Conservation (phyloP, 2,329 filamentous ascomycete species). For the Fusarium palustre region DNA sequence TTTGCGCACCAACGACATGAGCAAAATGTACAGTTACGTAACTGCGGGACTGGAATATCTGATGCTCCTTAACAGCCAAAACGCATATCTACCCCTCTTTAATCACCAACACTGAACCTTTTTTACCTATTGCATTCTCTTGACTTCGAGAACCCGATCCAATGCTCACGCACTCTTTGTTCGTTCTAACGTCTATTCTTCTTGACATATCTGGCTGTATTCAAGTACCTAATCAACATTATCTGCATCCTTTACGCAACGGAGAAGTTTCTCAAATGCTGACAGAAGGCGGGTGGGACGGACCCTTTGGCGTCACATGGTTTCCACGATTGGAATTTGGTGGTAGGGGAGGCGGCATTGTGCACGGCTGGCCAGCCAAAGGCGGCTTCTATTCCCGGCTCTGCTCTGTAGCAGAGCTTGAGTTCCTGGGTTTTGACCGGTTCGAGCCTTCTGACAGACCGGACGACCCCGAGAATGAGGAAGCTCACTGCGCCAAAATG, state of each 20-base stretch:
- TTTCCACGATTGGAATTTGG: neutral
- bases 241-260: neutral
- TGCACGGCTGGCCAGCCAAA: constrained; percentile 1
- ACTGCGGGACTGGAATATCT: neutral
- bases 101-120: neutral
- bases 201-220: too few species aligned
- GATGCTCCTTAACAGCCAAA: neutral
- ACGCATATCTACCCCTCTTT: neutral
- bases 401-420: constrained; percentile 1
- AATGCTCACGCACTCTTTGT: neutral
- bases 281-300: neutral
- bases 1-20: too few species aligned
- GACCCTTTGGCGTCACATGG: neutral
- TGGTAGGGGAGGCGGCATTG: neutral
- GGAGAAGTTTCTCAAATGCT: neutral
- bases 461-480: neutral
- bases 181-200: neutral
- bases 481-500: constrained; percentile 1
- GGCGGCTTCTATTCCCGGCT: neutral
- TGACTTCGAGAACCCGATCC: too few species aligned
- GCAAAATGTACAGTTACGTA: neutral
- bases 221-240: neutral
- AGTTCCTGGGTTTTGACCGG: neutral
- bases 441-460: neutral
- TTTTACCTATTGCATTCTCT: neutral